Conservation (phyloP, 495 filamentous ascomycete species). For the Xylaria venustula region DNA sequence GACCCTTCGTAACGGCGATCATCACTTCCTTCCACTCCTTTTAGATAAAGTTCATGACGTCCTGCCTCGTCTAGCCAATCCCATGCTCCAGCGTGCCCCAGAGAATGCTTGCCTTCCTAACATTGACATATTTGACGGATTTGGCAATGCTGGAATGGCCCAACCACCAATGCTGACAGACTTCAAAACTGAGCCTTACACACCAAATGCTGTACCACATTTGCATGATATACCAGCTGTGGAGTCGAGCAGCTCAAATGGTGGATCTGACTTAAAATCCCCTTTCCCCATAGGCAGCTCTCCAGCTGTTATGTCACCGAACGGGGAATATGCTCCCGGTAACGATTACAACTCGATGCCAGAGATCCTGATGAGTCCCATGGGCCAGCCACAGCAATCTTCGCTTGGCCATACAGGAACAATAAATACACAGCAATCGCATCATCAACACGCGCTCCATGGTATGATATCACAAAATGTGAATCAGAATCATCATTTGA, state of each 20-base stretch:
- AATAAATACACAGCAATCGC: constrained; percentile 36
- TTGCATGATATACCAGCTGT: constrained; percentile 39
- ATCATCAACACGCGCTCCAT: constrained; percentile 34
- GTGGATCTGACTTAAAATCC: constrained; percentile 42
- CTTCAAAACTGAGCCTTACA: constrained; percentile 32
- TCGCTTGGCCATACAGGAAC: constrained; percentile 28
- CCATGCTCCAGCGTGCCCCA: constrained; percentile 54
- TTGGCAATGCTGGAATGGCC: constrained; percentile 51
- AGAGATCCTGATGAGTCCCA: constrained; percentile 47
- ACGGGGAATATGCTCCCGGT: constrained; percentile 34
- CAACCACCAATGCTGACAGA: constrained; percentile 35
- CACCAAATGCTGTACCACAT: constrained; percentile 31
- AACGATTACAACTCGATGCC: constrained; percentile 42
- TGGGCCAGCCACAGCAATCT: constrained; percentile 35
- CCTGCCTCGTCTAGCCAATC: constrained; percentile 57
- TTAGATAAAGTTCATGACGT: constrained; percentile 67
- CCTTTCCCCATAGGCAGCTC: constrained; percentile 42
- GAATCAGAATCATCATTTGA: constrained; percentile 32
- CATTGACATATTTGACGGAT: constrained; percentile 59
- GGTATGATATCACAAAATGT: constrained; percentile 32
- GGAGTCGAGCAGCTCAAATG: constrained; percentile 37
- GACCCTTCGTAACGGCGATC: constrained; percentile 65
- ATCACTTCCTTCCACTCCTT: constrained; percentile 68
- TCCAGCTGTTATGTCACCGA: constrained; percentile 45
- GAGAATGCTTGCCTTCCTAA: constrained; percentile 43